phyloP scores from a whole-genome alignment of 2,329 filamentous ascomycete genomes.

The Alternaria alternata region DNA sequence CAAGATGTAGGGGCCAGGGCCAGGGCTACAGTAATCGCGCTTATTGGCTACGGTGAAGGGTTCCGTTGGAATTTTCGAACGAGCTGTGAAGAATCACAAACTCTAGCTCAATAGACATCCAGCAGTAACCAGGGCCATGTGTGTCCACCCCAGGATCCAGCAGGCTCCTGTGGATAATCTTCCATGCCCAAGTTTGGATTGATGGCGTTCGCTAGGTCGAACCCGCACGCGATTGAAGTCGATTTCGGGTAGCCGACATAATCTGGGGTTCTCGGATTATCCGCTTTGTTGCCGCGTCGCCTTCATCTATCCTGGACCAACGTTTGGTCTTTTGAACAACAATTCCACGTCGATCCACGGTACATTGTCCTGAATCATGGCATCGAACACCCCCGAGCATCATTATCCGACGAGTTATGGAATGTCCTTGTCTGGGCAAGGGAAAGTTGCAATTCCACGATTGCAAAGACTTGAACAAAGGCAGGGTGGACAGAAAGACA shows the following conservation, averaged over 20 bases:
- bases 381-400: slow-evolving; percentile 19
- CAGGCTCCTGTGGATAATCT: background rate
- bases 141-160: slow-evolving; percentile 5
- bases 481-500: slow-evolving; percentile 27
- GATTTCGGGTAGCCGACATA: slow-evolving; percentile 4
- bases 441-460: slow-evolving; percentile 46
- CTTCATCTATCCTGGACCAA: slow-evolving; percentile 9
- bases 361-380: slow-evolving; percentile 15
- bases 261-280: slow-evolving; percentile 4
- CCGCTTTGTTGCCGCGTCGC: slow-evolving; percentile 8
- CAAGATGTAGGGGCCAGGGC: slow-evolving; percentile 1
- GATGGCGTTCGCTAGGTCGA: slow-evolving; percentile 16
- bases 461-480: slow-evolving; percentile 28
- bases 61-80: slow-evolving; percentile 9
- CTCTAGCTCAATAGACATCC: slow-evolving; percentile 10
- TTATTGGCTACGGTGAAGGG: slow-evolving; percentile 12
- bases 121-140: slow-evolving; percentile 1
- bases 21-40: background rate
- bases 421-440: slow-evolving; percentile 18
- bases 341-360: slow-evolving; percentile 7
- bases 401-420: slow-evolving; percentile 11
- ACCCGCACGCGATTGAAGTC: slow-evolving; percentile 18
- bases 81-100: slow-evolving; percentile 5
- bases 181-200: slow-evolving; percentile 15
- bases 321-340: slow-evolving; percentile 12